Percentiles rank a stretch among this genome's conserved stretches.
These are phyloP conservation scores for Monosporascus sp. DNA, from an alignment of 2,329 filamentous ascomycete genomes.

Conservation along the genomic window DNA sequence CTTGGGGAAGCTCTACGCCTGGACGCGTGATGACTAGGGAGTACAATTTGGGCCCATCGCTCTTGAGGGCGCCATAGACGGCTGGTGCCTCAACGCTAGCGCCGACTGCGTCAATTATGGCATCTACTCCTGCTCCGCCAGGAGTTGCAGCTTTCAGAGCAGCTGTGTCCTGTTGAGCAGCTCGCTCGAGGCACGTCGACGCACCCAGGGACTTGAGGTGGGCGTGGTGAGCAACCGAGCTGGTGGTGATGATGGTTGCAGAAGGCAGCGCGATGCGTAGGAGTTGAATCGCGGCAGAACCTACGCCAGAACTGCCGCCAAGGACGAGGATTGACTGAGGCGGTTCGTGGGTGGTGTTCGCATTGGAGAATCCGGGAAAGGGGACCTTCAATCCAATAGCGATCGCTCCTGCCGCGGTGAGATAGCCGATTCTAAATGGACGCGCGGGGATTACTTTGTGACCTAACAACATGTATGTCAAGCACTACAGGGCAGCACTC, in stretches of 20 bases:
- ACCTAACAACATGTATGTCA: too few relatives aligned
- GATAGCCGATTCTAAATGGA: conserved; percentile 16
- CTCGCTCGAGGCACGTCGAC: conserved; percentile 11
- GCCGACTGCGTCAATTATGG: conserved; percentile 28
- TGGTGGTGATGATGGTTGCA: conserved; percentile 26
- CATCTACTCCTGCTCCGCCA: conserved; percentile 24
- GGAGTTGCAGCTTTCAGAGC: conserved; percentile 16
- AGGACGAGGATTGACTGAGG: conserved; percentile 28
- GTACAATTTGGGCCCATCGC: conserved; percentile 23
- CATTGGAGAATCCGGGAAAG: conserved; percentile 19
- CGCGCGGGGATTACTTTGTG: neutral
- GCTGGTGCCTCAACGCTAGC: conserved; percentile 15
- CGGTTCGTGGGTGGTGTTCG: neutral
- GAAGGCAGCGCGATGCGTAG: conserved; percentile 26
- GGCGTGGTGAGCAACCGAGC: conserved; percentile 21
- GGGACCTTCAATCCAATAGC: conserved; percentile 19
- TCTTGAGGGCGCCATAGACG: conserved; percentile 21
- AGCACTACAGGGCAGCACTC: conserved; percentile 1
- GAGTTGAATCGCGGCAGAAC: conserved; percentile 29
- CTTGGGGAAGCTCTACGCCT: conserved; percentile 19
- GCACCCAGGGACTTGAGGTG: conserved; percentile 18
- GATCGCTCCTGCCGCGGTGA: conserved; percentile 18
- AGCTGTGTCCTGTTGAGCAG: conserved; percentile 7
- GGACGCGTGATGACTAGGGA: conserved; percentile 23
- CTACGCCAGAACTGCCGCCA: conserved; percentile 29